Conservation (phyloP, 805 yeast genomes). For the Kurtzmaniella fragi region DNA sequence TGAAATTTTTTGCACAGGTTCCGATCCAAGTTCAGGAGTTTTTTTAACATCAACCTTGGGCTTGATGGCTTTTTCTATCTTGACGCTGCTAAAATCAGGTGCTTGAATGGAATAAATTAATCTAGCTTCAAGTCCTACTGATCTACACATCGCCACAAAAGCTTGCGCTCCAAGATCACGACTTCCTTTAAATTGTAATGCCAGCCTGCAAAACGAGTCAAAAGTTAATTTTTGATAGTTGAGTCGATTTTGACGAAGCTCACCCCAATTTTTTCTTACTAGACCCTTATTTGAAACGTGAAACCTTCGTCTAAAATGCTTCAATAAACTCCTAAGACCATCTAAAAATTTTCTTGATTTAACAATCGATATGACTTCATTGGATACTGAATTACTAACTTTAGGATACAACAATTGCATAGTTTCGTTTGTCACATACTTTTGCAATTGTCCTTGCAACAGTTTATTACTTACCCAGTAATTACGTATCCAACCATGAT, state of each 20-base stretch:
- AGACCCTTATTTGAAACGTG: conserved; percentile 40
- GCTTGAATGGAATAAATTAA: conserved; percentile 84
- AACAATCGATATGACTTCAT: conserved; percentile 23
- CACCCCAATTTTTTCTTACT: conserved; percentile 32
- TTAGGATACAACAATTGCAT: conserved; percentile 38
- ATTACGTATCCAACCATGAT: conserved; percentile 68
- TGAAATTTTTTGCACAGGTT: too few species aligned
- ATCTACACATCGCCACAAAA: conserved; percentile 68
- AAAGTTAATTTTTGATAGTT: conserved; percentile 25
- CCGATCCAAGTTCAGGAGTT: conserved; percentile 3
- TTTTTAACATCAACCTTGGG: conserved; percentile 1
- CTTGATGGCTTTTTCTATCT: conserved; percentile 4
- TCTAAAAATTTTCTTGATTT: conserved; percentile 69
- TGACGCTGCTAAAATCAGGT: conserved; percentile 63
- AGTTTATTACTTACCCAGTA: conserved; percentile 59
- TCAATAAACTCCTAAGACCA: conserved; percentile 65
- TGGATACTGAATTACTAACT: conserved; percentile 5
- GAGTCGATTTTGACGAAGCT: conserved; percentile 16
- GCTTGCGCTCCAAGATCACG: conserved; percentile 84
- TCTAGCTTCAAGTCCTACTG: conserved; percentile 67
- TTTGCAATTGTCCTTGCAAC: conserved; percentile 37
- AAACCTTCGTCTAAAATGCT: conserved; percentile 54
- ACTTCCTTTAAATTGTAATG: conserved; percentile 56
- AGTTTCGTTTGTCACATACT: conserved; percentile 44
- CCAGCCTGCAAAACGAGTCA: conserved; percentile 37